Evolutionary conservation across 2,329 filamentous ascomycete species (phyloP).

Genomic region (Beauveria caledonica): DNA sequence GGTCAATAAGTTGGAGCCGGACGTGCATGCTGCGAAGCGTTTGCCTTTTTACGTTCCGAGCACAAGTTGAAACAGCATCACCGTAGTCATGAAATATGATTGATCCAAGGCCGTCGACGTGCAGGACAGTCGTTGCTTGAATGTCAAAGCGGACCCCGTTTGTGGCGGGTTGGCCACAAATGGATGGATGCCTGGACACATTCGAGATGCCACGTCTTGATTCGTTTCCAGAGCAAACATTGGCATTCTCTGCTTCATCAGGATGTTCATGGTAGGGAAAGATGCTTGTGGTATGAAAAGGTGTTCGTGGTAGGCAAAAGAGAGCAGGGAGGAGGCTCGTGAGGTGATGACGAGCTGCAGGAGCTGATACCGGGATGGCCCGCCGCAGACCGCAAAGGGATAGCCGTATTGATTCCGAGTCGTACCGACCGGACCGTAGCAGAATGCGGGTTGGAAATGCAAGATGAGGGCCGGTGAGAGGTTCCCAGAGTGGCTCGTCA

Average conservation of each 20-base stretch:
- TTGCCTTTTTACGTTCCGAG: too few species aligned
- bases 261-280: too few species aligned
- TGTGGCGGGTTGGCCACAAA: neutral
- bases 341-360: neutral
- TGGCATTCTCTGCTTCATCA: neutral
- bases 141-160: neutral
- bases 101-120: too few species aligned
- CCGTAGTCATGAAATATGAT: too few species aligned
- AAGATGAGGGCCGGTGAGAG: neutral
- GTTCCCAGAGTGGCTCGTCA: neutral
- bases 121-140: neutral
- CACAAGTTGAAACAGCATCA: too few species aligned
- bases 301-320: too few species aligned
- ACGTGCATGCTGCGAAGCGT: too few species aligned
- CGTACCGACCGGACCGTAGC: neutral
- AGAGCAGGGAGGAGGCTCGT: neutral
- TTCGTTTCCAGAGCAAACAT: neutral
- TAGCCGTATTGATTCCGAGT: neutral
- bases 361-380: neutral
- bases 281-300: too few species aligned
- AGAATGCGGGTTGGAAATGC: neutral
- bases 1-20: too few species aligned
- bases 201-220: neutral
- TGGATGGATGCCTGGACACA: neutral
- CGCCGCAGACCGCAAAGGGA: neutral